These are phyloP conservation scores for Nymphaea thermarum DNA, from an alignment of 164 flowering plant genomes.

Conservation along the genomic window DNA sequence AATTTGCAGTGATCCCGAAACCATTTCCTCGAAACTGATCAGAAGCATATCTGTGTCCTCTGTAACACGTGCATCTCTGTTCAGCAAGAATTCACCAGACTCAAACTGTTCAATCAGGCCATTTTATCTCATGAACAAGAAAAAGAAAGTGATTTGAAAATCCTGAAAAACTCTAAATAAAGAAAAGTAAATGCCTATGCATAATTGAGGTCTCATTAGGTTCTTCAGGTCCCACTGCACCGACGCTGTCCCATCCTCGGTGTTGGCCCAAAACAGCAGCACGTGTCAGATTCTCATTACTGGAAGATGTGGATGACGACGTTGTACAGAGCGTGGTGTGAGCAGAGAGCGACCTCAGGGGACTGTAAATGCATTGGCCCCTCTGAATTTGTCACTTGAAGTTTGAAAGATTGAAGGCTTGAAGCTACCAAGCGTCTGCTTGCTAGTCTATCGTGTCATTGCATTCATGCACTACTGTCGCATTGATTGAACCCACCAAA, in stretches of 20 bases:
- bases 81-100: neutral
- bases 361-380: too few species aligned
- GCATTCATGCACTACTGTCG: too few species aligned
- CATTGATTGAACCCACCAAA: too few species aligned
- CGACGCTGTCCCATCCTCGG: neutral
- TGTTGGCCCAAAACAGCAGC: too few species aligned
- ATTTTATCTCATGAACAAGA: neutral
- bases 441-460: too few species aligned
- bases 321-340: too few species aligned
- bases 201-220: neutral
- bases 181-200: neutral
- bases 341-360: too few species aligned
- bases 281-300: too few species aligned
- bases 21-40: neutral
- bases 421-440: too few species aligned
- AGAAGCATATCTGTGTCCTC: neutral
- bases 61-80: neutral
- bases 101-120: neutral
- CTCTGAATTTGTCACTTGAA: too few species aligned
- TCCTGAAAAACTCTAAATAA: neutral
- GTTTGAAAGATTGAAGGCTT: too few species aligned
- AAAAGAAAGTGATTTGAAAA: neutral
- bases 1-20: neutral
- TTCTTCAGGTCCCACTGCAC: neutral
- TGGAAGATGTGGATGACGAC: too few species aligned